Evolutionary conservation across 192 early-diverging fungal species (phyloP).

Genomic region (Rhizoclosmatium globosum): DNA sequence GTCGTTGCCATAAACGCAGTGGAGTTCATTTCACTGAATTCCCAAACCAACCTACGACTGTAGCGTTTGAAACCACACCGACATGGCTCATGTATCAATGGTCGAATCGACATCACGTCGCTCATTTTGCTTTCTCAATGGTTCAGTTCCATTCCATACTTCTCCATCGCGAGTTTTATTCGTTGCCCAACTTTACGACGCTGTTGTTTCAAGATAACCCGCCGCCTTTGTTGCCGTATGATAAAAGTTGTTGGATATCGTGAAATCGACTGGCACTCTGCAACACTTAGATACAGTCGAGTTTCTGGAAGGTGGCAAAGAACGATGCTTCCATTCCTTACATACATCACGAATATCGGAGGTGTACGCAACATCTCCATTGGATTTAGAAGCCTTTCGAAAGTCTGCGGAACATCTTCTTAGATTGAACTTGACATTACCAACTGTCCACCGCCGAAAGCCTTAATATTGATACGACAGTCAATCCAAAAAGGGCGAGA

Average conservation of each 20-base stretch:
- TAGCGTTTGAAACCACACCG: slow-evolving; percentile 5
- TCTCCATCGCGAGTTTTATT: neutral
- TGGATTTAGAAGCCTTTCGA: neutral
- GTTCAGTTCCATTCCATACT: slow-evolving; percentile 22
- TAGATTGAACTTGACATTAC: neutral
- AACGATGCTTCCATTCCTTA: slow-evolving; percentile 1
- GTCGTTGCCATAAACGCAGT: slow-evolving; percentile 1
- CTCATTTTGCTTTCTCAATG: slow-evolving; percentile 13
- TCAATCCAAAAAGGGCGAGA: neutral
- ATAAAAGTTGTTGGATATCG: neutral
- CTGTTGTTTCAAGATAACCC: slow-evolving; percentile 14
- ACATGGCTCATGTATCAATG: slow-evolving; percentile 12
- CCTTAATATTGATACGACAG: neutral
- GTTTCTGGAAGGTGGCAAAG: neutral
- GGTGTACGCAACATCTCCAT: neutral
- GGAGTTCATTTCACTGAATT: neutral
- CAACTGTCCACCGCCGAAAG: neutral
- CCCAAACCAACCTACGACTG: neutral
- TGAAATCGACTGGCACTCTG: neutral
- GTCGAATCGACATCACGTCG: neutral
- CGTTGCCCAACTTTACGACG: neutral
- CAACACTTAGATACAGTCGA: neutral
- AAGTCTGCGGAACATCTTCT: neutral
- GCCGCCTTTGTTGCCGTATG: neutral
- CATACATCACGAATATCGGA: neutral